phyloP scores from a whole-genome alignment of 768 basidiomycete genomes.

The Strobilomyces dryophilus region DNA sequence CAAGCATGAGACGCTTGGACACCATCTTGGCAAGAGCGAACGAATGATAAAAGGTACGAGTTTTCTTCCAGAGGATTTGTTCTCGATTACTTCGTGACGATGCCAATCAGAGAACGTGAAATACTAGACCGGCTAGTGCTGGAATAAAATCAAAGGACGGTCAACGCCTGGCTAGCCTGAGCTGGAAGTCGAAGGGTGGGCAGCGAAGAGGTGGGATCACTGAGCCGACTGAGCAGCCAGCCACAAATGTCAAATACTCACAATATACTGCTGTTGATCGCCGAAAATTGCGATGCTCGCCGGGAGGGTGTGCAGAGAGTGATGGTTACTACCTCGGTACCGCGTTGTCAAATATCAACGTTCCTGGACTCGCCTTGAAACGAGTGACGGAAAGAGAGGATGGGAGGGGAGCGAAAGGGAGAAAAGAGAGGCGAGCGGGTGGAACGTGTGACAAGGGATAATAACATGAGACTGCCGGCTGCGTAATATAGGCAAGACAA shows the following conservation, averaged over 20 bases:
- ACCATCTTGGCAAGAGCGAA: slow-evolving; percentile 47
- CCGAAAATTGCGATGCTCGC: not conserved
- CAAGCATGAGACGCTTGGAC: slow-evolving; percentile 63
- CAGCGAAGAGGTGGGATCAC: not conserved
- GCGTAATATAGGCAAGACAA: not conserved
- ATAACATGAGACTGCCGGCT: not conserved
- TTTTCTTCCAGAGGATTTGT: slow-evolving; percentile 4
- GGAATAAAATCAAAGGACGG: slow-evolving; percentile 47
- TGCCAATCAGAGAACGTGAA: slow-evolving; percentile 50
- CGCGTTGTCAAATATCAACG: not conserved
- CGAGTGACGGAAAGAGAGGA: not conserved
- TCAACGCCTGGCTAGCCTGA: slow-evolving; percentile 65
- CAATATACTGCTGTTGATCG: not conserved
- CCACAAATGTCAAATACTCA: slow-evolving; percentile 14
- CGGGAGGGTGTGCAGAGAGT: not conserved
- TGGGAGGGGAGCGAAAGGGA: not conserved
- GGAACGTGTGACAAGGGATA: not conserved
- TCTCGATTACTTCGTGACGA: slow-evolving; percentile 13
- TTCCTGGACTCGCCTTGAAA: not conserved
- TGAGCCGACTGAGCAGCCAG: not conserved
- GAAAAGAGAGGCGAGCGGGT: not conserved
- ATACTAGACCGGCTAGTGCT: slow-evolving; percentile 40
- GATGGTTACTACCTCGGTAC: slow-evolving; percentile 5
- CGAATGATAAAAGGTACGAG: not conserved
- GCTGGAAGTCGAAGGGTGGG: slow-evolving; percentile 12